These are phyloP conservation scores for Claviceps lovelessii DNA, from an alignment of 2,329 filamentous ascomycete genomes.

Conservation along the genomic window DNA sequence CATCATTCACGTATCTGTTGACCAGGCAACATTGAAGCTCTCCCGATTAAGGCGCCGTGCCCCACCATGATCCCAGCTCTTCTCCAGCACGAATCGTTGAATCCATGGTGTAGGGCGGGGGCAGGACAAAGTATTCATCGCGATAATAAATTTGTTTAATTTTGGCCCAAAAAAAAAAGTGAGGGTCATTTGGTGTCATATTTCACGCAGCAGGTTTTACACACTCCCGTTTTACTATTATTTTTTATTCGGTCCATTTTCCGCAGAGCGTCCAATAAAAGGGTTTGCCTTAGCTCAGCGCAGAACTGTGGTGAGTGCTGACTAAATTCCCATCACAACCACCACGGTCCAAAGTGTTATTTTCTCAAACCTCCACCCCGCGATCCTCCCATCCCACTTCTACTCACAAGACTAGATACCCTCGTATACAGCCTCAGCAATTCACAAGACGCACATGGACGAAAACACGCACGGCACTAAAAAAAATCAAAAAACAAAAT, in stretches of 20 bases:
- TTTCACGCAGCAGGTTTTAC: too few relatives aligned
- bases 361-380: background rate
- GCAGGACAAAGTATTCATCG: background rate
- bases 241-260: background rate
- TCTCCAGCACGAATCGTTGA: too few relatives aligned
- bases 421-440: too few relatives aligned
- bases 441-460: too few relatives aligned
- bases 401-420: background rate
- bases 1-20: background rate
- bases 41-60: background rate
- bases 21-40: background rate
- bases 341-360: background rate
- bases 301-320: background rate
- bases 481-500: too few relatives aligned
- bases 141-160: background rate
- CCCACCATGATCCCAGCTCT: background rate
- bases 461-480: too few relatives aligned
- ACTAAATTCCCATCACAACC: background rate
- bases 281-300: background rate
- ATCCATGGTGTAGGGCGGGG: too few relatives aligned
- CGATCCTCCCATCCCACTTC: background rate
- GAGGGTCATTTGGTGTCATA: too few relatives aligned
- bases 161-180: background rate
- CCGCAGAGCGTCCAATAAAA: too few relatives aligned
- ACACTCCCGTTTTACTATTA: too few relatives aligned